These are phyloP conservation scores for Hymenoscyphus scutula DNA, from an alignment of 2,329 filamentous ascomycete species.

Conservation along the genomic window DNA sequence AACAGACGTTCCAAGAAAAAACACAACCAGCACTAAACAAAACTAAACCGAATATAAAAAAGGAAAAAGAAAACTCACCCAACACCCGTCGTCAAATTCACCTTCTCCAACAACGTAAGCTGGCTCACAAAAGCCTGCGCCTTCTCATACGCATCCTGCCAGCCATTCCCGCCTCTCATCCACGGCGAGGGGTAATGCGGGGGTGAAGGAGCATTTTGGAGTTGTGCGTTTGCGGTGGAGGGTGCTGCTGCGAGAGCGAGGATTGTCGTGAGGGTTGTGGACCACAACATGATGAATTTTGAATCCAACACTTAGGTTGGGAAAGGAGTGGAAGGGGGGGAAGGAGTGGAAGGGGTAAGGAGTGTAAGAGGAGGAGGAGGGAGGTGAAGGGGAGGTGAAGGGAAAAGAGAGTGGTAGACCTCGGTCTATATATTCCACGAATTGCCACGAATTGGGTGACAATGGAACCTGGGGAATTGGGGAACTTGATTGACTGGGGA, in stretches of 20 bases:
- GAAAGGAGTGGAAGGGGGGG: background rate
- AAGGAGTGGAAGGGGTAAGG: no score
- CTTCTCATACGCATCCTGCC: conserved; percentile 69
- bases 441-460: no score
- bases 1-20: no score
- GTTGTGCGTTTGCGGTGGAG: conserved; percentile 27
- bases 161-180: conserved; percentile 41
- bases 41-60: no score
- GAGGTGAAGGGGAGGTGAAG: background rate
- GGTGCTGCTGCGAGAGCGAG: conserved; percentile 21
- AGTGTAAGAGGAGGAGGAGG: background rate
- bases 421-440: conserved; percentile 14
- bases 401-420: background rate
- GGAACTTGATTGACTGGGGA: no score
- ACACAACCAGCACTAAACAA: no score
- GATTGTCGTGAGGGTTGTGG: conserved; percentile 19
- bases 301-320: background rate
- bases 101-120: conserved; percentile 80
- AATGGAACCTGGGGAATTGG: background rate
- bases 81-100: conserved; percentile 90
- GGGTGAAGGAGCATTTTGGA: conserved; percentile 24
- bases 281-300: conserved; percentile 26
- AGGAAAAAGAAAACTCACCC: conserved; percentile 26
- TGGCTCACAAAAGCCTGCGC: conserved; percentile 66
- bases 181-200: conserved; percentile 37